Evolutionary conservation across 2,329 filamentous ascomycete species (phyloP).

Genomic region (Claviceps sp.): DNA sequence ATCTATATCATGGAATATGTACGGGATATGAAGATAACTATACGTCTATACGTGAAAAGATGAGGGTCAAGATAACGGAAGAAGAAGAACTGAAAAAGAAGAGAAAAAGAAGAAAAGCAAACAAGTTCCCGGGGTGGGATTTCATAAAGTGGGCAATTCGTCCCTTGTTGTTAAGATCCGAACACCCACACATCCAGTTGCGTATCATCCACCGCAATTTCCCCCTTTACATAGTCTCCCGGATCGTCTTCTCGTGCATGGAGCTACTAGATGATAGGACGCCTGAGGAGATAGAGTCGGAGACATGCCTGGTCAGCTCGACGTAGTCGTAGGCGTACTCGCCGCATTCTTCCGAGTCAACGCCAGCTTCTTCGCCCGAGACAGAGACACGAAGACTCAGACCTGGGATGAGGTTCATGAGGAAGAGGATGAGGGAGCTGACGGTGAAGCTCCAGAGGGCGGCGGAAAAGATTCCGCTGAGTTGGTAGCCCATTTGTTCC

Average conservation of each 20-base stretch:
- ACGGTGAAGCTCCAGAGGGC: conserved; percentile 54
- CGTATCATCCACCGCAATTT: too few relatives aligned
- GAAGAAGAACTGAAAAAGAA: neutral
- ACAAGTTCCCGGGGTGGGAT: too few relatives aligned
- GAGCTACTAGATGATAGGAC: conserved; percentile 12
- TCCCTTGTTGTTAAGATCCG: too few relatives aligned
- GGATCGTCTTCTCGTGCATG: conserved; percentile 17
- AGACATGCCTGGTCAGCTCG: conserved; percentile 53
- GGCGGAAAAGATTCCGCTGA: conserved; percentile 52
- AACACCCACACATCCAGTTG: too few relatives aligned
- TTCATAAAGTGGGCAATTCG: too few relatives aligned
- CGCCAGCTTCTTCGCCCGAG: conserved; percentile 55
- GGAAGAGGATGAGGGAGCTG: conserved; percentile 55
- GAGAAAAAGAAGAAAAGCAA: neutral
- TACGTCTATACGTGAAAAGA: too few relatives aligned
- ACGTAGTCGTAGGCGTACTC: conserved; percentile 80
- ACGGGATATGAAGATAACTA: too few relatives aligned
- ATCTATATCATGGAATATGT: too few relatives aligned
- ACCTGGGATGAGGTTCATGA: conserved; percentile 58
- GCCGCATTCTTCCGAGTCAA: conserved; percentile 64
- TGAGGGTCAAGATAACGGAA: neutral
- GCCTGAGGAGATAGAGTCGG: conserved; percentile 17
- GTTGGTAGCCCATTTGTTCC: conserved; percentile 57
- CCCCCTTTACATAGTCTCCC: neutral
- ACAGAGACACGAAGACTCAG: conserved; percentile 53